Evolutionary conservation across 2,329 filamentous ascomycete genomes (phyloP).

Genomic region (Pseudopithomyces maydicus): DNA sequence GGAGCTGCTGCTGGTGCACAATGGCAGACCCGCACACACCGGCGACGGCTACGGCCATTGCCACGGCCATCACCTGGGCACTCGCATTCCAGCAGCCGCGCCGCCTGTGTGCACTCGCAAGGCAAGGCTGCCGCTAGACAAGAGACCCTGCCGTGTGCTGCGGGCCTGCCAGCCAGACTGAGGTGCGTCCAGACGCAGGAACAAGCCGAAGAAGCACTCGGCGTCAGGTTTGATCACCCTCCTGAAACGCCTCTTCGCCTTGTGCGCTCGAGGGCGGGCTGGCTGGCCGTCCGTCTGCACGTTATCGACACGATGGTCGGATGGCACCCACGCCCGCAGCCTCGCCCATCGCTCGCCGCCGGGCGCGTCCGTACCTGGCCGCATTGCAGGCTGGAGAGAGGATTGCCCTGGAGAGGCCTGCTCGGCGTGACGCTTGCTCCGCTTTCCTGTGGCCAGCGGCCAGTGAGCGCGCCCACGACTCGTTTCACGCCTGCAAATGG

Average conservation of each 20-base stretch:
- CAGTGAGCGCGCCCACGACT: conserved; percentile 32
- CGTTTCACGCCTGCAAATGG: conserved; percentile 43
- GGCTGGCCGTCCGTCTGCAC: conserved; percentile 7
- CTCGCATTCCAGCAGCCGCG: background rate
- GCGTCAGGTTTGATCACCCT: conserved; percentile 43
- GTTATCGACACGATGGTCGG: conserved; percentile 21
- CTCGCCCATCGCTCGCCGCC: conserved; percentile 5
- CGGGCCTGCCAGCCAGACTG: conserved; percentile 22
- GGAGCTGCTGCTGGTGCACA: background rate
- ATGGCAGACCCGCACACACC: background rate
- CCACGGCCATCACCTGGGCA: background rate
- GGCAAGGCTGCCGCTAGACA: conserved; percentile 4
- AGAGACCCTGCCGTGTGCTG: conserved; percentile 23
- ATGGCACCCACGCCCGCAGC: conserved; percentile 4
- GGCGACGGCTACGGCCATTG: background rate
- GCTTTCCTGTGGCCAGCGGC: conserved; percentile 15
- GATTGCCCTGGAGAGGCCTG: background rate
- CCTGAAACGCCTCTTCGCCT: conserved; percentile 39
- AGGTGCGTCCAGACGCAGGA: conserved; percentile 39
- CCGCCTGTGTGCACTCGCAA: no score
- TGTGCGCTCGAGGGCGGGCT: conserved; percentile 22
- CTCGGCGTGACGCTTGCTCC: conserved; percentile 35
- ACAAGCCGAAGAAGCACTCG: conserved; percentile 40
- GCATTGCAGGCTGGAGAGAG: conserved; percentile 1
- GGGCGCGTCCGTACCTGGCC: background rate